A percentile compares a stretch with the other conserved stretches of the same genome.
Evolutionary conservation across 768 basidiomycete species (phyloP).

Genomic region (Pleurotus tuber-regium): DNA sequence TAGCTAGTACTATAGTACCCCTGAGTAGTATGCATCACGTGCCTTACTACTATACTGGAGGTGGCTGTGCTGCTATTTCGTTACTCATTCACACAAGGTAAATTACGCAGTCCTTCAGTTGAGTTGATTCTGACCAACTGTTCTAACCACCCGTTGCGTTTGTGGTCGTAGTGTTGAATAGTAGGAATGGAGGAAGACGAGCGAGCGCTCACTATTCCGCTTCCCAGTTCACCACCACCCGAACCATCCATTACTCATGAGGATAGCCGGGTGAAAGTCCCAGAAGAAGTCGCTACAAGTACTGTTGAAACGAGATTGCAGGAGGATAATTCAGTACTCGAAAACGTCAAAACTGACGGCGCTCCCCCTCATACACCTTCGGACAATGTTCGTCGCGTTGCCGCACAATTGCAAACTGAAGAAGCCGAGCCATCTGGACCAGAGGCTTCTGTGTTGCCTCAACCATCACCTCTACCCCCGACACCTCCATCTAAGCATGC

Average conservation of each 20-base stretch:
- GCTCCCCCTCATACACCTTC: background rate
- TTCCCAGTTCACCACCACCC: background rate
- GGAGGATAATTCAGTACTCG: background rate
- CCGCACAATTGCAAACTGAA: background rate
- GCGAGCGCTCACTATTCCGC: constrained; percentile 5
- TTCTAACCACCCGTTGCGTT: too few relatives aligned
- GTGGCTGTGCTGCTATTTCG: background rate
- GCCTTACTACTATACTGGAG: too few relatives aligned
- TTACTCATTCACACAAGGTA: background rate
- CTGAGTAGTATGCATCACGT: too few relatives aligned
- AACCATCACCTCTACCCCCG: constrained; percentile 3
- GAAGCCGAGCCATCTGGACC: background rate
- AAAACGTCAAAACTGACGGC: background rate
- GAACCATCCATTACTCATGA: background rate
- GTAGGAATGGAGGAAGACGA: constrained; percentile 9
- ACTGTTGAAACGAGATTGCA: background rate
- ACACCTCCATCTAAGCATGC: constrained; percentile 6
- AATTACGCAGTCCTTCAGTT: background rate
- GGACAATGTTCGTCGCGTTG: background rate
- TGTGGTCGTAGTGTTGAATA: background rate
- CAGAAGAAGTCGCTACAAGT: background rate
- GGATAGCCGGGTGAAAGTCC: background rate
- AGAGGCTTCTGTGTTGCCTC: background rate
- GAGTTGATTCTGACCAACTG: too few relatives aligned
- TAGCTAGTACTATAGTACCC: too few relatives aligned